Evolutionary conservation across 1,284 basidiomycete species (phyloP), one percentile per base, ranked within the genome.

Genomic region (Apiotrichum laibachii): DNA sequence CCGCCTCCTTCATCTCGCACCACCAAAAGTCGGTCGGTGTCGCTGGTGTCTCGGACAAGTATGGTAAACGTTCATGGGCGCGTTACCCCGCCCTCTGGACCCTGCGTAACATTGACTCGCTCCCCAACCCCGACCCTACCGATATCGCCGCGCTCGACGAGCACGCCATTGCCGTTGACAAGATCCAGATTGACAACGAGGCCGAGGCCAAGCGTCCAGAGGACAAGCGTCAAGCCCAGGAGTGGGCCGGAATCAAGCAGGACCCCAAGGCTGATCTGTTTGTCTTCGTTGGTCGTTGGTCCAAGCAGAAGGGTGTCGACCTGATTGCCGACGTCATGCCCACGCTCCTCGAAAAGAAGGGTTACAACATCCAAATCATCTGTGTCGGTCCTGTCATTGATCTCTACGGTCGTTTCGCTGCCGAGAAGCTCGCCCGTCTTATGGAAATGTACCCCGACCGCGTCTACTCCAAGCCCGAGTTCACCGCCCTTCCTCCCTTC

Each of bases 221-320:
- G 73, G 77, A 84, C 72, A 94, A 95, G 79, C 85, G 90, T 21
- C 89, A 92, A 73, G 90, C 92, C 22, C 92, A 95, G 69, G 90
- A 93, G 76, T 94, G 92, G 92, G 92, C 92, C 43, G 86, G 87
- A 53, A 86, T 95, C 76, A 88, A 86, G 73, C 91, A 94, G 74
- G 90, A 94, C 71, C 88, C 92, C 4, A 81, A 89, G 53, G 86
- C 90, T 4, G 90, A 93, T 75, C 77, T 95, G 49, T 94, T 94
- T 73, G 91, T 95, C 66, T 94, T 95, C 77, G 92, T 95, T 66
- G 92, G 92, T 75, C 88, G 92, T 67, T 94, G 92, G 92, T 95
- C 92, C 5, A 94, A 94, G 79, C 92, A 95, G 77, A 95, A 95
- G 80, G 92, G 91, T 72, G 91, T 95, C 34, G 92, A 95, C 80